These are phyloP conservation scores for Irpex sp. DNA, from an alignment of 1,284 basidiomycete species.

Conservation along the genomic window DNA sequence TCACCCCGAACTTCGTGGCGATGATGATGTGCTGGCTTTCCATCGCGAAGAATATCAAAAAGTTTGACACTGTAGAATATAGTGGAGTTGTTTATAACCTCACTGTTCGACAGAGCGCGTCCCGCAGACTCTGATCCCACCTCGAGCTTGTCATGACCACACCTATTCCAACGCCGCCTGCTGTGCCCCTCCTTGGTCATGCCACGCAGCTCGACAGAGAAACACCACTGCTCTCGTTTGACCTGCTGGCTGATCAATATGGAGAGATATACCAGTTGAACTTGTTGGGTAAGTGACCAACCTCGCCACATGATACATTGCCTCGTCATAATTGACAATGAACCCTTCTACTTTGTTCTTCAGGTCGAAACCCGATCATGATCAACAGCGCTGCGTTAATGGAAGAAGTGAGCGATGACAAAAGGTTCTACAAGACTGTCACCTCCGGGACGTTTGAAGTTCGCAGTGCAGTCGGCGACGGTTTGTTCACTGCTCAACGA, in stretches of 20 bases:
- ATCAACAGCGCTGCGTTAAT: conserved; percentile 33
- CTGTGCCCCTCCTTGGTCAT: conserved; percentile 42
- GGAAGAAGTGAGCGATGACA: conserved; percentile 40
- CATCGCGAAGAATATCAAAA: neutral
- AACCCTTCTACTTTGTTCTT: neutral
- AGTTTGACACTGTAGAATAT: neutral
- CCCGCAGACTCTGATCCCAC: neutral
- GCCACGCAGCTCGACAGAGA: conserved; percentile 31
- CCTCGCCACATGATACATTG: neutral
- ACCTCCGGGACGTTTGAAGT: conserved; percentile 30
- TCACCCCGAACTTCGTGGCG: neutral
- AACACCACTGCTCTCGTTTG: conserved; percentile 31
- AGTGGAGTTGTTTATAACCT: neutral
- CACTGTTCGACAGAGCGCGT: neutral
- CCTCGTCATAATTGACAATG: neutral
- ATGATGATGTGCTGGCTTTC: neutral
- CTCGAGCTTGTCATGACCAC: neutral
- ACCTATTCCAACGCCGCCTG: conserved; percentile 35
- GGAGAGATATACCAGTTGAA: conserved; percentile 41
- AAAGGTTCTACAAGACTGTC: conserved; percentile 37
- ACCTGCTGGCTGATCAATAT: conserved; percentile 36
- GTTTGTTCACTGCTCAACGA: conserved; percentile 31
- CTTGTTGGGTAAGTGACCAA: conserved; percentile 29
- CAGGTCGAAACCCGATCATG: conserved; percentile 27
- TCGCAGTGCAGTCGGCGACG: conserved; percentile 38